These are phyloP conservation scores for Rhynchospora pubera DNA, from an alignment of 176 grass and related monocot species.

Conservation along the genomic window DNA sequence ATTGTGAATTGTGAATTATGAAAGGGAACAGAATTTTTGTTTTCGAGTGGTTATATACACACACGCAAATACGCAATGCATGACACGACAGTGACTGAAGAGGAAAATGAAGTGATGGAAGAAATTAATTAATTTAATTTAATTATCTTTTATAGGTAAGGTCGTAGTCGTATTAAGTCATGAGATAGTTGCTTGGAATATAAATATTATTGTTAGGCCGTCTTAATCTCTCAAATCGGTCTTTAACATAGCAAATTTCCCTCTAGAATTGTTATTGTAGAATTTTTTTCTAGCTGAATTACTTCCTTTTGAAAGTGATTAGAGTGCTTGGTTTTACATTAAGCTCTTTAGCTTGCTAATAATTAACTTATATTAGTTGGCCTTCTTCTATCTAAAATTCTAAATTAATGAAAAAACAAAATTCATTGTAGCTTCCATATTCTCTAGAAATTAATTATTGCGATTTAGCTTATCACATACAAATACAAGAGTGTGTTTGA, in stretches of 20 bases:
- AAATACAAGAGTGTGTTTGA: too few species aligned
- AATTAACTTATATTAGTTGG: background rate
- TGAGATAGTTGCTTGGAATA: background rate
- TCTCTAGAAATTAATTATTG: background rate
- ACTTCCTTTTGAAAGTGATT: background rate
- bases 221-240: background rate
- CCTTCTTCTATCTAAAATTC: background rate
- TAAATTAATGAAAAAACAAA: background rate
- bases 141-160: background rate
- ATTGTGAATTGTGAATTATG: background rate
- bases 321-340: background rate
- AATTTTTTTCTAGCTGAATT: background rate
- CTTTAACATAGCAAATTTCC: background rate
- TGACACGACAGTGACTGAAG: background rate
- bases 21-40: constrained; percentile 5
- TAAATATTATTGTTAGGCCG: constrained; percentile 1
- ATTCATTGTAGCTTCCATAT: background rate
- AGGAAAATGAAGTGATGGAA: background rate
- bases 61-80: background rate
- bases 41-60: background rate
- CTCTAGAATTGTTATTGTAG: background rate
- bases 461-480: background rate
- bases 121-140: background rate
- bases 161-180: background rate
- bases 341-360: background rate